Conservation (phyloP, 2,329 filamentous ascomycete genomes). For the Colletotrichum cuscutae region DNA sequence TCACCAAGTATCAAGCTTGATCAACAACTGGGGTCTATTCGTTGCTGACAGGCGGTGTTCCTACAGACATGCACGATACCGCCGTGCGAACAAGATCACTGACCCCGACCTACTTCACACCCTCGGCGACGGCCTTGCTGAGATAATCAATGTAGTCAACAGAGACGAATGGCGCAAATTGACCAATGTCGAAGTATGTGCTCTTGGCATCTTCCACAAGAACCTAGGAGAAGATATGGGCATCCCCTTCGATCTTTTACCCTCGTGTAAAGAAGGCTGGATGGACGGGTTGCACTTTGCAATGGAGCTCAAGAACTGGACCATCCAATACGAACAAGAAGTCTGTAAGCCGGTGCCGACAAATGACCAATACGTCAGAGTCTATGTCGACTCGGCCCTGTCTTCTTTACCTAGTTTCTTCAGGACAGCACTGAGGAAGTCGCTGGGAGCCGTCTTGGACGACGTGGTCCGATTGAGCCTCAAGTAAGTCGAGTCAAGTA, state of each 20-base stretch:
- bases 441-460: constrained; percentile 32
- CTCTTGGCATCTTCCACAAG: constrained; percentile 67
- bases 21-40: background rate
- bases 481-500: background rate
- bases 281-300: constrained; percentile 63
- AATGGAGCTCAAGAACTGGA: constrained; percentile 61
- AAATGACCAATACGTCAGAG: constrained; percentile 45
- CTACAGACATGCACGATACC: constrained; percentile 62
- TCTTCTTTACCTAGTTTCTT: constrained; percentile 37
- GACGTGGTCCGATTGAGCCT: constrained; percentile 34
- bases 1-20: background rate
- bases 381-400: constrained; percentile 45
- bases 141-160: constrained; percentile 64
- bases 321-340: constrained; percentile 58
- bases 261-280: constrained; percentile 52
- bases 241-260: constrained; percentile 58
- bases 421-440: constrained; percentile 20
- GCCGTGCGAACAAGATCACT: constrained; percentile 66
- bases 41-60: background rate
- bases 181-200: constrained; percentile 65
- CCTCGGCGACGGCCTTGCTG: constrained; percentile 65
- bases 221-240: constrained; percentile 65
- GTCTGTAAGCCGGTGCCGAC: constrained; percentile 42
- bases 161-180: constrained; percentile 67
- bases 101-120: constrained; percentile 75